Conservation (phyloP, 768 basidiomycete genomes). For the Gymnopilus dilepis region DNA sequence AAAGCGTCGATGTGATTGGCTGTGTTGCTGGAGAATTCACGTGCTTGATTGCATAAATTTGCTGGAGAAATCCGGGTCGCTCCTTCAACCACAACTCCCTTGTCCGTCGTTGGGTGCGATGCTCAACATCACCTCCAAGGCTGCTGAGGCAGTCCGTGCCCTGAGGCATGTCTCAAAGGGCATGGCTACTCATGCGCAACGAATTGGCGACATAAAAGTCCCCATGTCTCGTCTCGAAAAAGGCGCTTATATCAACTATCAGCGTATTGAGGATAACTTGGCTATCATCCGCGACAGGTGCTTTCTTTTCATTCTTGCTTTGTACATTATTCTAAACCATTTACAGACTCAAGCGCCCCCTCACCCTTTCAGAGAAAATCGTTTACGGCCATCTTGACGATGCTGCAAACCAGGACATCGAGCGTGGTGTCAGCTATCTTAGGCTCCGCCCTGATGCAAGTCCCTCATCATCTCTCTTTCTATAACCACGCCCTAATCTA, state of each 20-base stretch:
- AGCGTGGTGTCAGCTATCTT: constrained; percentile 92
- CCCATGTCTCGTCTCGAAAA: constrained; percentile 87
- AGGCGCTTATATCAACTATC: constrained; percentile 88
- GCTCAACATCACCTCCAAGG: constrained; percentile 62
- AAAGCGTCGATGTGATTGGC: constrained; percentile 39
- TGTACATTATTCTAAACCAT: constrained; percentile 14
- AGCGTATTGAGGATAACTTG: constrained; percentile 98
- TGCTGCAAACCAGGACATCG: constrained; percentile 88
- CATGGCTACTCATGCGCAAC: constrained; percentile 80
- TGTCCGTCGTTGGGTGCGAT: constrained; percentile 52
- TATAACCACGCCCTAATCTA: constrained; percentile 6
- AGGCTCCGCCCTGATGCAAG: constrained; percentile 97
- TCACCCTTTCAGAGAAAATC: constrained; percentile 96
- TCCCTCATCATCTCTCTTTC: constrained; percentile 26
- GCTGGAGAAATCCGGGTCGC: constrained; percentile 36
- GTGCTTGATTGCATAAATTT: constrained; percentile 47
- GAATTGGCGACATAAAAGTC: constrained; percentile 91
- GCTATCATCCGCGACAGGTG: constrained; percentile 85
- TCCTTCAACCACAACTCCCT: constrained; percentile 40
- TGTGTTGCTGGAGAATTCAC: constrained; percentile 38
- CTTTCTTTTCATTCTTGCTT: background rate
- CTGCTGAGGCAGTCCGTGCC: constrained; percentile 57
- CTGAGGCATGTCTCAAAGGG: constrained; percentile 62
- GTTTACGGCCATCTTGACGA: constrained; percentile 98
- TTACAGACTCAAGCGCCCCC: constrained; percentile 79